A percentile compares a stretch with the other conserved stretches of the same genome.
These are phyloP conservation scores for Arctostaphylos glauca DNA, from an alignment of 148 eudicot species.

Conservation along the genomic window DNA sequence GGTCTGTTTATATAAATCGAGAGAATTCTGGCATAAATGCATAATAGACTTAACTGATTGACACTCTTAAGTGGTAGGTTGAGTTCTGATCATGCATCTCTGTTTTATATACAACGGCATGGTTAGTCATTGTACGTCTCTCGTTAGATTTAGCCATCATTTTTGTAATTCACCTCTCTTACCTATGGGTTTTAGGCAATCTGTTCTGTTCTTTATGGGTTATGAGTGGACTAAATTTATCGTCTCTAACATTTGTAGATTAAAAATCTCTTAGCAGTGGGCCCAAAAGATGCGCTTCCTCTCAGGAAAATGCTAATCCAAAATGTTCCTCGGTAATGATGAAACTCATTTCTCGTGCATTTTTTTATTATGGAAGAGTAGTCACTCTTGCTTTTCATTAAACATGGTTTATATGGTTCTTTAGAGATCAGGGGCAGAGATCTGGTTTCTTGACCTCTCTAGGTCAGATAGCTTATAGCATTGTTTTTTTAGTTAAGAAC, in stretches of 20 bases:
- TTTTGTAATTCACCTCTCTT: not conserved
- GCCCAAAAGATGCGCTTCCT: conserved; percentile 74
- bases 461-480: conserved; percentile 4
- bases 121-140: not conserved
- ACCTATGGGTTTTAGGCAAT: not conserved
- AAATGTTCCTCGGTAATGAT: conserved; percentile 76
- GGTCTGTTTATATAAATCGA: not conserved
- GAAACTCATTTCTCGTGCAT: not conserved
- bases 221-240: conserved; percentile 1
- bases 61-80: not conserved
- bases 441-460: not conserved
- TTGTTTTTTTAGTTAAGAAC: not conserved
- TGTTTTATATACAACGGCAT: not conserved
- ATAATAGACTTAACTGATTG: not conserved
- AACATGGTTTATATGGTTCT: not conserved
- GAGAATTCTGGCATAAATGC: not conserved
- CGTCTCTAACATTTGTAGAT: conserved; percentile 46
- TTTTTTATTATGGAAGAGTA: not conserved
- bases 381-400: not conserved
- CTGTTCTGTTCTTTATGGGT: conserved; percentile 6
- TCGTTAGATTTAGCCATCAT: not conserved
- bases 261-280: conserved; percentile 77
- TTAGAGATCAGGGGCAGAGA: not conserved
- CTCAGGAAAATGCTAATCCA: conserved; percentile 72
- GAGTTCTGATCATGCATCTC: not conserved